Conservation (phyloP, 1,139 yeast genomes). For the Zygoascus sp. region DNA sequence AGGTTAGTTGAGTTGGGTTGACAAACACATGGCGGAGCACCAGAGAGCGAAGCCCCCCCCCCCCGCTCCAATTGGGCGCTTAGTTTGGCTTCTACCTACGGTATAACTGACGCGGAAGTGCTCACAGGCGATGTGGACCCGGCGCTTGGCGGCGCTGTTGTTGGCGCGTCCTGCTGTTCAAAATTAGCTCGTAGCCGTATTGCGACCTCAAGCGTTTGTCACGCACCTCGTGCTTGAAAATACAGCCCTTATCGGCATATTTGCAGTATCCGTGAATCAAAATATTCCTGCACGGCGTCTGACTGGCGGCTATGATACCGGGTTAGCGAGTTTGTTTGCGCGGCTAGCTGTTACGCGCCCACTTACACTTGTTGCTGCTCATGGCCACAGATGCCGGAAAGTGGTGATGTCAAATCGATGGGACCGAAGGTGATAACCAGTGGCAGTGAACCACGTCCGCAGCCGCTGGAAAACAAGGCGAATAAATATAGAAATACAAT, state of each 20-base stretch:
- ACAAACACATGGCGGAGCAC: too few relatives aligned
- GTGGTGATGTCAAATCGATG: background rate
- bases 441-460: too few relatives aligned
- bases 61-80: background rate
- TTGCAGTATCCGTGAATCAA: constrained; percentile 86
- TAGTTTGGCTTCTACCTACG: background rate
- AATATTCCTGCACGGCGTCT: constrained; percentile 79
- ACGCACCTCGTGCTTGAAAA: constrained; percentile 57
- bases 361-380: constrained; percentile 24
- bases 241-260: constrained; percentile 85
- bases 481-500: background rate
- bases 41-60: too few relatives aligned
- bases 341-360: background rate
- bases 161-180: background rate
- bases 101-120: background rate
- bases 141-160: background rate
- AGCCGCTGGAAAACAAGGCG: too few relatives aligned
- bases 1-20: constrained; percentile 5
- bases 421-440: background rate
- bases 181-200: background rate
- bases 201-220: constrained; percentile 1
- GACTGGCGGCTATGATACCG: constrained; percentile 45
- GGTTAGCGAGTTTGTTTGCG: too few relatives aligned
- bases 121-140: background rate
- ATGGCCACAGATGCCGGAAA: background rate